phyloP scores from a whole-genome alignment of 2,329 filamentous ascomycete species.

The Paraphaeosphaeria minitans region DNA sequence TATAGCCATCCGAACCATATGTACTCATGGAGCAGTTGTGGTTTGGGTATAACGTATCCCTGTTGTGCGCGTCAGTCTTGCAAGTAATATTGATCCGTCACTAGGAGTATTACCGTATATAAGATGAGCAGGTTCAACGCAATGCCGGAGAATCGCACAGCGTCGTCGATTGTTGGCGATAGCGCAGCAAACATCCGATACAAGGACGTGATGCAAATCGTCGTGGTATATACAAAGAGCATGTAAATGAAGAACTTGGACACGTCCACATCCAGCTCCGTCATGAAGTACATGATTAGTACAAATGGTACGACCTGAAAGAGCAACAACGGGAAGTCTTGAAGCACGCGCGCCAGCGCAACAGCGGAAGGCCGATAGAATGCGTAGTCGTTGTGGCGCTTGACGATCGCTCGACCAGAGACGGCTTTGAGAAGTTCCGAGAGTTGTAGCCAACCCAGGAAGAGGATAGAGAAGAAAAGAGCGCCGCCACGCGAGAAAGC shows the following conservation, averaged over 20 bases:
- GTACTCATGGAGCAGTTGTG: constrained; percentile 61
- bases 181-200: constrained; percentile 71
- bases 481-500: constrained; percentile 68
- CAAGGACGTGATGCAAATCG: constrained; percentile 65
- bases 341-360: constrained; percentile 63
- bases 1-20: constrained; percentile 65
- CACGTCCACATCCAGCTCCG: constrained; percentile 61
- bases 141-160: constrained; percentile 68
- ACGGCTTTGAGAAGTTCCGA: constrained; percentile 80
- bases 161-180: constrained; percentile 68
- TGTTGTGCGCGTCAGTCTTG: too few species aligned
- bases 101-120: constrained; percentile 50
- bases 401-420: constrained; percentile 71
- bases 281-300: constrained; percentile 70
- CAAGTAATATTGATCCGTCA: too few species aligned
- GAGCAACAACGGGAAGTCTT: constrained; percentile 66
- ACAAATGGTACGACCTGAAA: constrained; percentile 63
- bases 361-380: constrained; percentile 74
- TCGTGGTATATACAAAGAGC: constrained; percentile 67
- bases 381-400: constrained; percentile 69
- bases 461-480: constrained; percentile 70
- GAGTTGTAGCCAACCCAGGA: constrained; percentile 73
- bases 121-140: constrained; percentile 66
- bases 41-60: constrained; percentile 71
- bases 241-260: constrained; percentile 71